Evolutionary conservation across 2,329 filamentous ascomycete genomes (phyloP), one percentile per base, ranked within the genome.

Genomic region (Aspergillus fumigatus): DNA sequence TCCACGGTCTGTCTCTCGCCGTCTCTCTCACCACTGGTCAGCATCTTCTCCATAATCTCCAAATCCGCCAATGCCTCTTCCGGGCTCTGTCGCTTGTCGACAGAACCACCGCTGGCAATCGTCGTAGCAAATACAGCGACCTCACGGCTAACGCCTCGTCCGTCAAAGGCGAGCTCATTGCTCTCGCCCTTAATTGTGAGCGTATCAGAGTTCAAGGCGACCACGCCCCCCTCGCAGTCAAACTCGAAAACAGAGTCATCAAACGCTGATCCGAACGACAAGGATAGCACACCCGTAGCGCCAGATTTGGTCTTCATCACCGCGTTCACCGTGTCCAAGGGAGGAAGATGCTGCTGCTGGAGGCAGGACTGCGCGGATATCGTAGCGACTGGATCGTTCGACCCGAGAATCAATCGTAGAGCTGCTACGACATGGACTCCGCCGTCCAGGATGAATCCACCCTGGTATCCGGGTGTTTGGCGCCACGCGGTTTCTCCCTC

Each of bases 401-500:
- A 57, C 43, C 79, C 73, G 4, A 85, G 69, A 55, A 85, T 64
- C 43, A 81, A 60, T 23, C 83, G 72, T 40, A 82, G 74, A 2
- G 71, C 81, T 26, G 83, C 82, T 32, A 81, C 68, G 56, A 80
- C 80, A 62, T 85, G 83, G 17, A 85, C 79, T 2, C 83, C 83
- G 3, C 80, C 82, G 56, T 86, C 83, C 1, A 86, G 75, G 48
- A 86, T 61, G 59, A 85, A 85, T 0, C 83, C 83, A 21, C 83
- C 83, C 64, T 85, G 82, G 62, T 84, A 79, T 32, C 75, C 75
- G 0, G 83, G 82, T 17, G 64, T 75, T 66, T 84, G 83, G 41
- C 83, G 79, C 83, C 83, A 85, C 19, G 73, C 68, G 1, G 82
- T 83, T 62, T 80, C 78, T 72, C 26, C 2, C 45, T 6, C 32